Evolutionary conservation across 306 rosid species (phyloP).

Genomic region (Adenanthera pavonina): DNA sequence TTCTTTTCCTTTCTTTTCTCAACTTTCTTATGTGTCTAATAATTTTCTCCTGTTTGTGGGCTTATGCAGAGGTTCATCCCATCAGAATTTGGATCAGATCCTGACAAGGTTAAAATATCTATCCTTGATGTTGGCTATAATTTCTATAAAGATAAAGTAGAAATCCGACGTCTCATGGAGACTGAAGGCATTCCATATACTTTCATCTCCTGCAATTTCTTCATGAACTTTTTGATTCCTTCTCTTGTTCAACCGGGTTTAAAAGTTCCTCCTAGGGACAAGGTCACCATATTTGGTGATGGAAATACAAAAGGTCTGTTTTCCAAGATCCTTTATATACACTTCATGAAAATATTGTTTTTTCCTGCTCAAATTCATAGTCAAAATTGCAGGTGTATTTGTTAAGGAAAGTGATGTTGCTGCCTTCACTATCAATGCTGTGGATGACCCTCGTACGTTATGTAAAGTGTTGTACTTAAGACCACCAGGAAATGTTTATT

Average conservation of each 20-base stretch:
- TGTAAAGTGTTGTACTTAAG: conserved; percentile 73
- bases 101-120: conserved; percentile 58
- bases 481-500: conserved; percentile 71
- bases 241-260: conserved; percentile 76
- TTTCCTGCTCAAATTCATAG: conserved; percentile 15
- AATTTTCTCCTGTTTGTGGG: conserved; percentile 25
- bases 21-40: conserved; percentile 20
- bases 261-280: conserved; percentile 72
- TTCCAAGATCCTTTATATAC: conserved; percentile 27
- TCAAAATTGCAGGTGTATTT: conserved; percentile 62
- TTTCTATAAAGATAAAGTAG: conserved; percentile 68
- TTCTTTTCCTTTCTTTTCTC: not conserved
- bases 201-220: conserved; percentile 71
- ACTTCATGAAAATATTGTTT: not conserved
- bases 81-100: conserved; percentile 83
- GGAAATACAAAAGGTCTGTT: conserved; percentile 71
- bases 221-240: conserved; percentile 64
- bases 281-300: conserved; percentile 70
- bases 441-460: conserved; percentile 74
- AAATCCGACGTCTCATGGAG: conserved; percentile 69
- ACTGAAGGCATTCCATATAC: conserved; percentile 74
- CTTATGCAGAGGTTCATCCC: conserved; percentile 71
- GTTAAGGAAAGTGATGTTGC: conserved; percentile 78
- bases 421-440: conserved; percentile 68
- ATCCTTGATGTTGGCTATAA: conserved; percentile 50